Percentiles rank a stretch among this genome's conserved stretches.
Conservation (phyloP, 202 grass and related monocot genomes). For the Carex sylvatica region DNA sequence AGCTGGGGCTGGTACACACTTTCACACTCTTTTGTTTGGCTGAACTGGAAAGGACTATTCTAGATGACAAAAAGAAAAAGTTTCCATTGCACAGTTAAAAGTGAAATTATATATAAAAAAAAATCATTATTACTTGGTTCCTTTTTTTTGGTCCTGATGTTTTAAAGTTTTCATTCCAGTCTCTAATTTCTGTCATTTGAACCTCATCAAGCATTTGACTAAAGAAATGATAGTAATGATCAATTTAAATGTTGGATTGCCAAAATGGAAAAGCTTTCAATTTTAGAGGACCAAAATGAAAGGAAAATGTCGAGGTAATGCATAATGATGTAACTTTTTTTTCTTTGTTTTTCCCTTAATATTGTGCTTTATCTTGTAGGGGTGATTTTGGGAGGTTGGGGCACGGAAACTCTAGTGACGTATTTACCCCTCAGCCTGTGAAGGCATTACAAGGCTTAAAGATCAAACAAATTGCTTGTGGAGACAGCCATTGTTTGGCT, state of each 20-base stretch:
- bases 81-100: background rate
- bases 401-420: conserved; percentile 89
- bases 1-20: conserved; percentile 79
- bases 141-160: background rate
- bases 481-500: conserved; percentile 91
- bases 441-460: conserved; percentile 79
- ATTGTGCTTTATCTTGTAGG: conserved; percentile 33
- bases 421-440: conserved; percentile 90
- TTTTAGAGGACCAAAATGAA: background rate
- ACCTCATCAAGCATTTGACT: background rate
- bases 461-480: conserved; percentile 97
- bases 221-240: background rate
- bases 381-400: conserved; percentile 96
- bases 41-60: background rate
- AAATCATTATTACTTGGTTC: background rate
- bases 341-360: background rate
- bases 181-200: background rate
- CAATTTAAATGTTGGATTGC: background rate
- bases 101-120: too few relatives aligned
- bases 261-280: background rate
- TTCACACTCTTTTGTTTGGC: background rate
- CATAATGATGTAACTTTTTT: background rate
- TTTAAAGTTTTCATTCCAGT: background rate
- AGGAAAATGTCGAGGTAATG: background rate
- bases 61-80: background rate